Evolutionary conservation across 2,329 filamentous ascomycete species (phyloP), one percentile per base, ranked within the genome.

Genomic region (Gaeumannomyces sp.): DNA sequence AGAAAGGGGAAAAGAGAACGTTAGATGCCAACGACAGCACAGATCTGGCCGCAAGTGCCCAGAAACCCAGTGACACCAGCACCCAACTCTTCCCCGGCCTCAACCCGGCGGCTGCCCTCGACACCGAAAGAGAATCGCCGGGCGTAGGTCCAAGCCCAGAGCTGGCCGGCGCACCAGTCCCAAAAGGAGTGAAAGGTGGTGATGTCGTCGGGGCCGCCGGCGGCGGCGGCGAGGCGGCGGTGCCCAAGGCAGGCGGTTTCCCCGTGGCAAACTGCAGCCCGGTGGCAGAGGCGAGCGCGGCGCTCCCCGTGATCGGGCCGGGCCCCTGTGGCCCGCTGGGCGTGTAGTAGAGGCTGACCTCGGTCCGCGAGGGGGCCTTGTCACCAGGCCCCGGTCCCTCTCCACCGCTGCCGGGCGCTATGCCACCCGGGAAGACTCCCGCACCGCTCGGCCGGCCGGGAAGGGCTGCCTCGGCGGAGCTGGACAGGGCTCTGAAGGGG

Each of bases 291-390:
- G 77, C 77, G 14, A 69, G 70, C 27, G 75, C 72, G 11, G 76
- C 77, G 57, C 71, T 74, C 16, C 79, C 78, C 35, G 78, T 80
- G 65, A 81, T 79, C 22, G 69, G 64, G 25, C 80, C 79, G 1
- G 75, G 74, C 1, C 67, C 67, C 33, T 61, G 63, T 14, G 66
- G 31, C 16, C 64, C 64, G n/a, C 60, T 63, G 2, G 74, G 68
- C 14, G 77, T 80, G 70, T 76, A 80, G 70, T 80, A 80, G 33
- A 78, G 66, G 64, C 74, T 76, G 19, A 79, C 73, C 25, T 73
- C 76, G 50, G 76, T 75, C 68, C 76, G 69, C 56, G 73, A 71
- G 8, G 72, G 75, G 33, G 69, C 75, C 35, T 69, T 66, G 68
- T 78, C 76, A 8, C 27, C n/a, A 7, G 45, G 50, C 4, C 61